Base-by-base conservation (phyloP, 2,329 filamentous ascomycete species). In the Cladosporium sp. region DNA sequence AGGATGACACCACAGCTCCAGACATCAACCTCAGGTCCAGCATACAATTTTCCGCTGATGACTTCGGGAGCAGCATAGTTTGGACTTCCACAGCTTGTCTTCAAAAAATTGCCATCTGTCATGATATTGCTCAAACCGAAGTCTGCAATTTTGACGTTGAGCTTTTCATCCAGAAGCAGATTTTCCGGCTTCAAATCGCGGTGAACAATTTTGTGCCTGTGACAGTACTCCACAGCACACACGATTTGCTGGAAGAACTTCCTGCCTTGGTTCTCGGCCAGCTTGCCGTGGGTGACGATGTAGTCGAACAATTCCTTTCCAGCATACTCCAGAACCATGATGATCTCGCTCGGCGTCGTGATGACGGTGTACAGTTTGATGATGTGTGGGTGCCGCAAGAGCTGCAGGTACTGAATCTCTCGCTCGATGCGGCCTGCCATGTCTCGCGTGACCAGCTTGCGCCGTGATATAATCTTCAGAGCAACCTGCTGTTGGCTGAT, bases 201-300 rank as follows among this genome's bases (percentile, higher is more conserved):
- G 79, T 99, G 95, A 48, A 98, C 95, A 74, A 99, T 98, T 82
- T 98, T 98, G 83, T 99, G 95, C 68, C 95, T 88, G 80, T 99
- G 95, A 76, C 95, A 99, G 81, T 99, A 99, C 78, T 99, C 95
- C 72, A 99, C 95, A 51, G 95, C 95, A 78, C 95, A 97, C 63
- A 99, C 91, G 80, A 99, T 99, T 79, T 99, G 95, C 79, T 99
- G 95, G 79, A 99, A 99, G 83, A 99, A 97, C 71, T 94, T 92
- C 65, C 95, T 89, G n/a, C 95, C 95, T 77, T 96, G 91, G 67
- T 89, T 86, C 79, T 99, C 95, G 71, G 90, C 88, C 85, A 98
- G 92, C 75, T 91, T 89, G 64, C 95, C 95, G 76, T 97, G 89
- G 75, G 93, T 90, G 66, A 99, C 95, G 68, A 99, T 95, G 80